Base-by-base conservation (phyloP, 164 flowering plant species). In the Vitis cinerea region DNA sequence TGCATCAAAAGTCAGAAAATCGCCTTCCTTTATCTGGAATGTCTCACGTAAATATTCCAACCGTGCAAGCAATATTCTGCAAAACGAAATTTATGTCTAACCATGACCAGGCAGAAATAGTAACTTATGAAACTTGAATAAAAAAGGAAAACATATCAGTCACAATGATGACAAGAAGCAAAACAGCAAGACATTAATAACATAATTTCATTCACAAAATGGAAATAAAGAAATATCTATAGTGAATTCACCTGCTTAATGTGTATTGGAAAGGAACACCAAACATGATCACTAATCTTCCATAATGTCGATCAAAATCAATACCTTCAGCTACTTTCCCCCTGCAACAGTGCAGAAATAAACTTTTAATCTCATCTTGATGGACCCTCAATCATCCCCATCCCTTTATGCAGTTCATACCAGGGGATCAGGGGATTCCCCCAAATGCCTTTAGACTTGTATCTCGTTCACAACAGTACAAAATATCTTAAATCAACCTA, bases 261-360 rank as follows among this genome's bases (percentile, higher is more conserved):
- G 99, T 93, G 79, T 96, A 93, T 74, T 93, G 99, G 70, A 96
- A 96, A 50, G 99, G 99, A 74, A 93, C 86, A 64, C 99, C 99
- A 85, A 86, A 96, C 99, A 96, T 96, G 80, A 96, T 92, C 30
- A 96, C 99, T 47, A 96, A 83, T 82, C 99, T 86, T 57, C 99
- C 99, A 84, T 92, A 96, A 82, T 93, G 99, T 59, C 99, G 82
- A 83, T 96, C 99, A 88, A 96, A 96, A 78, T 96, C 99, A 75
- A 96, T 96, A 59, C 99, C 99, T 83, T 96, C 99, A 9, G 99
- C 98, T 44, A 96, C 99, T 80, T 96, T 96, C 62, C 99, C 99
- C 88, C 99, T 93, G 87, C 82, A 83, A 71, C 6, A 75, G 31
- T 19, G 55, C 47, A 54, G 51, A 69, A 55, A 37, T 37, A 37